These are phyloP conservation scores for Moesziomyces parantarcticus DNA, from an alignment of 1,284 basidiomycete genomes.

Conservation along the genomic window DNA sequence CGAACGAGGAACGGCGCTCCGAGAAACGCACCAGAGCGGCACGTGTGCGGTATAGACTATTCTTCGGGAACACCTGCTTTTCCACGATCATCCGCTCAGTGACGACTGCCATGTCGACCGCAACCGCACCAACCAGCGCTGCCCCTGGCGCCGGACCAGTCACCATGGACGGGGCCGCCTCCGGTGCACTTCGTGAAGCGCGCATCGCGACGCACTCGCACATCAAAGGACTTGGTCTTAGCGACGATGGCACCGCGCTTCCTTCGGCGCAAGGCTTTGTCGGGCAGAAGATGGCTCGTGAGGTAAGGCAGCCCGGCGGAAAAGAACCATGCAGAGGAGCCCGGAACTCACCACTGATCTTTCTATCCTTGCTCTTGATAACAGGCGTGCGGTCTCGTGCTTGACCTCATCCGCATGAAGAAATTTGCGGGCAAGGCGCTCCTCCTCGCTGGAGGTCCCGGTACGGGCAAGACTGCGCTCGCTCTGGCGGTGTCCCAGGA, in stretches of 20 bases:
- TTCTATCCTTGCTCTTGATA: background rate
- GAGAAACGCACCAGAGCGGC: too few species aligned
- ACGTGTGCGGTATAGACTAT: too few species aligned
- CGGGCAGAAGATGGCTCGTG: conserved; percentile 87
- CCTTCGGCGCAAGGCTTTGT: conserved; percentile 82
- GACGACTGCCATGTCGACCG: conserved; percentile 26
- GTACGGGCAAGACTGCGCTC: conserved; percentile 94
- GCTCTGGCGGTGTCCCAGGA: conserved; percentile 94
- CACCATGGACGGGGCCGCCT: conserved; percentile 31
- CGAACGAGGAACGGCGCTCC: too few species aligned
- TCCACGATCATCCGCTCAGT: background rate
- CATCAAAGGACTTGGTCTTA: conserved; percentile 93
- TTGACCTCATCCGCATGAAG: conserved; percentile 88
- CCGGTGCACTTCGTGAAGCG: conserved; percentile 51
- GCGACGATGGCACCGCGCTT: conserved; percentile 82
- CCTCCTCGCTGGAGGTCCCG: conserved; percentile 86
- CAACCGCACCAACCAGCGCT: conserved; percentile 22
- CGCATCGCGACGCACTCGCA: conserved; percentile 90
- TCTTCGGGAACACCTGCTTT: too few species aligned
- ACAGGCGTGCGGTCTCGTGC: conserved; percentile 87
- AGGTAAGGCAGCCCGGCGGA: conserved; percentile 73
- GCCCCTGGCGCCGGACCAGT: conserved; percentile 35
- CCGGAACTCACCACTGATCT: background rate
- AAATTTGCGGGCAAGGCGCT: conserved; percentile 92
- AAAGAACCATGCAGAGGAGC: background rate